A percentile compares a stretch with the other conserved stretches of the same genome.
These are phyloP conservation scores for Emmonsiellopsis sp. DNA, from an alignment of 2,329 filamentous ascomycete genomes.

Conservation along the genomic window DNA sequence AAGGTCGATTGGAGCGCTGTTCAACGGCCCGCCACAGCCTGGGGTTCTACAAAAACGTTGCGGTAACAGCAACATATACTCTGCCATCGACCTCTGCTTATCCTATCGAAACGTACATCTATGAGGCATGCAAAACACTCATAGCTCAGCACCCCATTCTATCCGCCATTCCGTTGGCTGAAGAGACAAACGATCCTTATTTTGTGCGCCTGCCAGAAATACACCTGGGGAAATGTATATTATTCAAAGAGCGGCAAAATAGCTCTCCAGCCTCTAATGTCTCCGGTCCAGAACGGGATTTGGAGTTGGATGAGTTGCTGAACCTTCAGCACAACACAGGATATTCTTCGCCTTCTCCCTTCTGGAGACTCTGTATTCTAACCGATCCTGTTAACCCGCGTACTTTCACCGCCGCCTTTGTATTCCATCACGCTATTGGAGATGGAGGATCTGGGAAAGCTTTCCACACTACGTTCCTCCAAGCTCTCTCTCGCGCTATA, in stretches of 20 bases:
- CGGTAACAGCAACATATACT: constrained; percentile 29
- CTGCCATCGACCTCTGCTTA: constrained; percentile 17
- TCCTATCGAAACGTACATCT: constrained; percentile 24
- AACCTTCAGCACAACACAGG: constrained; percentile 32
- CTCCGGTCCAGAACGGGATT: constrained; percentile 20
- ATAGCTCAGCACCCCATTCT: constrained; percentile 34
- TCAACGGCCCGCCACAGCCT: constrained; percentile 35
- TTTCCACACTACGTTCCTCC: constrained; percentile 36
- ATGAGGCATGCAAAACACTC: constrained; percentile 26
- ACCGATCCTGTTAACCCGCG: constrained; percentile 12
- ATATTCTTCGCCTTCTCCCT: constrained; percentile 28
- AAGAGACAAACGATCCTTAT: constrained; percentile 31
- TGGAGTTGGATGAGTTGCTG: constrained; percentile 33
- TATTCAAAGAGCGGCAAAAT: constrained; percentile 21
- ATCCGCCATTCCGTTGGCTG: constrained; percentile 32
- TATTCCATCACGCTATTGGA: constrained; percentile 40
- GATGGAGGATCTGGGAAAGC: constrained; percentile 38
- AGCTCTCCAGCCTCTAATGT: neutral
- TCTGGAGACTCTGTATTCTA: constrained; percentile 37
- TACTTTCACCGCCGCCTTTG: constrained; percentile 35
- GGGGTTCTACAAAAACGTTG: constrained; percentile 37
- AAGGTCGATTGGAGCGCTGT: constrained; percentile 36
- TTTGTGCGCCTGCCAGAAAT: constrained; percentile 37
- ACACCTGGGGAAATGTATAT: constrained; percentile 29
- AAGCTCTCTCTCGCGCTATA: constrained; percentile 20